Evolutionary conservation across 2,329 filamentous ascomycete genomes (phyloP).

Genomic region (Mycogone perniciosa): DNA sequence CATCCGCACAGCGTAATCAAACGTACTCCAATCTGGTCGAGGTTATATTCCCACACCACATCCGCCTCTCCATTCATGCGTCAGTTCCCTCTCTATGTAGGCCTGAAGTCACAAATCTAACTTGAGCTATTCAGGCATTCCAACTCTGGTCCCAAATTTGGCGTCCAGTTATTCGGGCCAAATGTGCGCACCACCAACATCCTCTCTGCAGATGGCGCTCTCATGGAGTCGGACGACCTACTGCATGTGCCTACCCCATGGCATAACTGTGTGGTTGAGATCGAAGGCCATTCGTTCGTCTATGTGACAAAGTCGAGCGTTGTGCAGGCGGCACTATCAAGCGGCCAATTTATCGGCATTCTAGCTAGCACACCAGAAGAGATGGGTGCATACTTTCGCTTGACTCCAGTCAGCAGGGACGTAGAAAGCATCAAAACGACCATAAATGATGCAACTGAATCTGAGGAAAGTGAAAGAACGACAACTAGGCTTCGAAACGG

Average conservation of each 20-base stretch:
- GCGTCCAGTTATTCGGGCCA: slow-evolving; percentile 32
- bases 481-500: no score
- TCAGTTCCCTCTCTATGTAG: slow-evolving; percentile 18
- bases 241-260: slow-evolving; percentile 36
- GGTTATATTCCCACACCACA: slow-evolving; percentile 36
- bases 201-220: slow-evolving; percentile 21
- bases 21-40: slow-evolving; percentile 43
- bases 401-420: neutral
- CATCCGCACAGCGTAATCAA: slow-evolving; percentile 31
- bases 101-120: neutral
- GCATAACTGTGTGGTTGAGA: slow-evolving; percentile 35
- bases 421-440: no score
- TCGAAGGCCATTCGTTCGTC: slow-evolving; percentile 16
- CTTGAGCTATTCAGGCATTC: slow-evolving; percentile 21
- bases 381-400: neutral
- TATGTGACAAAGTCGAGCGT: slow-evolving; percentile 19
- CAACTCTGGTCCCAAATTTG: slow-evolving; percentile 37
- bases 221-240: slow-evolving; percentile 17
- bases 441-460: no score
- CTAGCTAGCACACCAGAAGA: neutral
- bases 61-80: slow-evolving; percentile 43
- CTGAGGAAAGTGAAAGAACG: no score
- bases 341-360: slow-evolving; percentile 4
- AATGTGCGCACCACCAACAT: slow-evolving; percentile 26
- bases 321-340: slow-evolving; percentile 11